Conservation (phyloP, 306 rosid species). For the Vigna angularis region DNA sequence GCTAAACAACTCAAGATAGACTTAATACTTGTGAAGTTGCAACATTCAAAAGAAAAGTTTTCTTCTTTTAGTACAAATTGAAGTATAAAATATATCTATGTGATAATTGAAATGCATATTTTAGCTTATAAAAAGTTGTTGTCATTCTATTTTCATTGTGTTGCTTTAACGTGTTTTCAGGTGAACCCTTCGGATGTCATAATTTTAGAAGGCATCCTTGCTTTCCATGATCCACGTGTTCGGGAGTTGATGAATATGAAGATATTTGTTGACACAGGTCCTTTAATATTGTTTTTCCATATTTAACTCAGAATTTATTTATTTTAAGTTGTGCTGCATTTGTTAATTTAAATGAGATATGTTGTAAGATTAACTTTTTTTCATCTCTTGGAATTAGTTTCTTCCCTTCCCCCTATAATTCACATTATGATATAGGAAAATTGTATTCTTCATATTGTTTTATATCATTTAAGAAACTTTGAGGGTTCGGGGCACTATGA, state of each 20-base stretch:
- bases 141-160: conserved; percentile 29
- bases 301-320: conserved; percentile 21
- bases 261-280: conserved; percentile 99
- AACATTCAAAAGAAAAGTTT: conserved; percentile 10
- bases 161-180: conserved; percentile 50
- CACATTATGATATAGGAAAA: conserved; percentile 3
- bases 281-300: conserved; percentile 48
- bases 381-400: background rate
- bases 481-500: background rate
- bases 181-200: conserved; percentile 98
- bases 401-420: background rate
- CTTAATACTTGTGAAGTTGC: conserved; percentile 27
- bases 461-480: background rate
- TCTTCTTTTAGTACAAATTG: conserved; percentile 7
- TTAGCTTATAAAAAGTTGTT: conserved; percentile 10
- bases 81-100: conserved; percentile 24
- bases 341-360: background rate
- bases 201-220: conserved; percentile 97
- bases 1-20: conserved; percentile 1
- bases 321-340: conserved; percentile 19
- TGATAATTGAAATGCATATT: conserved; percentile 32
- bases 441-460: conserved; percentile 16
- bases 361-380: conserved; percentile 12
- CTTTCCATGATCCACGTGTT: conserved; percentile 94
- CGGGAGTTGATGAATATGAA: conserved; percentile 98